Conservation (phyloP, 2,329 filamentous ascomycete genomes). For the Venturia carpophila region DNA sequence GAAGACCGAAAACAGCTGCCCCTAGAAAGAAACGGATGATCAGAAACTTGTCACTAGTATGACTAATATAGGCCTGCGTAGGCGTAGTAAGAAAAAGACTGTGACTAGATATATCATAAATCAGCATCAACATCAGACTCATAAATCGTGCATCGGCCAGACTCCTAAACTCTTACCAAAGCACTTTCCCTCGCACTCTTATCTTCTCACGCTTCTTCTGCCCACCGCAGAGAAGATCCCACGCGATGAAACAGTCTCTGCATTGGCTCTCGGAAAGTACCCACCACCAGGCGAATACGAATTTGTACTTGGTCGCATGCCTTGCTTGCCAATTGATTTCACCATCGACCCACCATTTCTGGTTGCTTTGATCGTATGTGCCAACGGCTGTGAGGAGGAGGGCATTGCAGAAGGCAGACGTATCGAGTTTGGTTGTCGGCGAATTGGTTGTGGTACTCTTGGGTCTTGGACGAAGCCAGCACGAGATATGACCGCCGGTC, state of each 20-base stretch:
- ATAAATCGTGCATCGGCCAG: neutral
- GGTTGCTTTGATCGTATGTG: neutral
- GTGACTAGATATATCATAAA: neutral
- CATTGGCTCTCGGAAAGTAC: neutral
- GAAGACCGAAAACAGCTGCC: neutral
- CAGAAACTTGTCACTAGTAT: neutral
- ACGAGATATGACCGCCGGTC: neutral
- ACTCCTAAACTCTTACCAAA: neutral
- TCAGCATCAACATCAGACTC: neutral
- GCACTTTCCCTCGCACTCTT: neutral
- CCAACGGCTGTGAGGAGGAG: neutral
- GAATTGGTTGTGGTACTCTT: neutral
- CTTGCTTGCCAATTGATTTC: neutral
- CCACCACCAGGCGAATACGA: conserved; percentile 5
- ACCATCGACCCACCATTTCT: neutral
- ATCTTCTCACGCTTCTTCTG: conserved; percentile 2
- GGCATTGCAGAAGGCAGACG: conserved; percentile 3
- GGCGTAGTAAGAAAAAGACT: neutral
- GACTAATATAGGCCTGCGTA: too few species aligned
- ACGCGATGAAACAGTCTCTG: neutral
- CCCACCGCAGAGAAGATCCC: conserved; percentile 1
- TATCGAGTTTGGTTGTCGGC: conserved; percentile 1
- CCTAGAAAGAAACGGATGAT: neutral
- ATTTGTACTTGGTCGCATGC: neutral
- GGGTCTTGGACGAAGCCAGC: conserved; percentile 1